Evolutionary conservation across 352 stramenopile genomes (phyloP), one percentile per base, ranked within the genome.

Genomic region (Globisporangium nunn): DNA sequence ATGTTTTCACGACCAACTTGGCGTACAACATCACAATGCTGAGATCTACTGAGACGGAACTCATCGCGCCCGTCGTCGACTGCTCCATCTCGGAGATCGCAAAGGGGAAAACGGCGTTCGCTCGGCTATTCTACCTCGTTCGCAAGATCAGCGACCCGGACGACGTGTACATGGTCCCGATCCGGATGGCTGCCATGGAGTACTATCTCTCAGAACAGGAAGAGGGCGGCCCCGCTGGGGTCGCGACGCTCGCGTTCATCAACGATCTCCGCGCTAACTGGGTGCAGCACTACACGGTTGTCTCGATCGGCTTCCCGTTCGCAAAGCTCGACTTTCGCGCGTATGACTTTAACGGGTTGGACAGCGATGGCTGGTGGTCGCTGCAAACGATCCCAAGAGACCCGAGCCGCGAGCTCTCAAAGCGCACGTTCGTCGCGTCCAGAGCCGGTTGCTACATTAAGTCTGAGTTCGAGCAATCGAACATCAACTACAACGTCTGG

Each of bases 391-490:
- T 57, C 3, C 50, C 49, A 2, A 10, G 43, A 4, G 17, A 49
- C 15, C 29, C 40, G 8, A 28, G n/a, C 23, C 37, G 18, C 39
- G 46, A 61, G 2, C 54, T 64, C 4, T 76, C 70, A 5, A 74
- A 70, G 28, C 62, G 50, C 0, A 44, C 78, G n/a, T 59, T 63
- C 12, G 75, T 67, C 28, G 58, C 63, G 0, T 62, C 56, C 40
- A 60, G 63, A 17, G 62, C 65, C 1, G 74, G 74, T 0, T 80
- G 79, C 52, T 85, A 74, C 55, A 51, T 72, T 4, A 63, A 63
- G 17, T 46, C 71, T 1, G 54, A 67, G 33, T 71, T 67, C 1
- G 66, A 79, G 50, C 69, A 81, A 58, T 66, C 64, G 12, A 84
- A 84, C 49, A 64, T 77, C 31, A 69, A 71, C 12, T 69, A 73